Percentiles rank a stretch among this genome's conserved stretches.
Evolutionary conservation across 306 rosid genomes (phyloP).

Genomic region (Quercus alba): DNA sequence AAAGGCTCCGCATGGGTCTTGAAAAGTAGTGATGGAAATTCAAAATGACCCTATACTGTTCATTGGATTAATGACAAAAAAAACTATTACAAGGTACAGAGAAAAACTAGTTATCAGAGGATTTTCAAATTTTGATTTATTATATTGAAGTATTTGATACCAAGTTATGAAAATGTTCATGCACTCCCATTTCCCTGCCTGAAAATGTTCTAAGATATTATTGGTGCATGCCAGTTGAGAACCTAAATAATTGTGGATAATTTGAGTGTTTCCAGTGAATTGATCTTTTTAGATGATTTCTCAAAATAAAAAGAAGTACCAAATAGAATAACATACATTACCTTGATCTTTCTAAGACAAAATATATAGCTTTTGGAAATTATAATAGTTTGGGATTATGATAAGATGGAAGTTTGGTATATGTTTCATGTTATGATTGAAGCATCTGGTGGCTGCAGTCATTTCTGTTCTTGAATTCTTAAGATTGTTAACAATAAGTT

Average conservation of each 20-base stretch:
- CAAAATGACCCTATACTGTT: constrained; percentile 21
- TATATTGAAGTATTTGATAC: neutral
- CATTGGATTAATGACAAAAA: constrained; percentile 1
- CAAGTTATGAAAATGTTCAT: neutral
- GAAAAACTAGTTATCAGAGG: neutral
- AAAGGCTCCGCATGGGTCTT: constrained; percentile 67
- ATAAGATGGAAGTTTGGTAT: neutral
- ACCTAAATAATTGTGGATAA: neutral
- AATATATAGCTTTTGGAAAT: neutral
- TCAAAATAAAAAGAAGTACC: neutral
- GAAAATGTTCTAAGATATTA: neutral
- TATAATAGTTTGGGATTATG: neutral
- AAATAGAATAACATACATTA: neutral
- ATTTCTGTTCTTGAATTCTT: neutral
- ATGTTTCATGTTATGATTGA: neutral
- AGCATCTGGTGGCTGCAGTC: neutral
- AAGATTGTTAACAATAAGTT: neutral
- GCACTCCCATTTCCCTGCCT: neutral
- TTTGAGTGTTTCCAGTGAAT: neutral
- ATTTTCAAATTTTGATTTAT: neutral
- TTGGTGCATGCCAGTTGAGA: neutral
- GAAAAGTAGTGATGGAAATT: constrained; percentile 60
- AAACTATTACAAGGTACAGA: neutral
- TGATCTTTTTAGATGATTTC: neutral
- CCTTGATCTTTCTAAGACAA: neutral